phyloP scores from a whole-genome alignment of 2,329 filamentous ascomycete species.

The Arachnomyces sp. region DNA sequence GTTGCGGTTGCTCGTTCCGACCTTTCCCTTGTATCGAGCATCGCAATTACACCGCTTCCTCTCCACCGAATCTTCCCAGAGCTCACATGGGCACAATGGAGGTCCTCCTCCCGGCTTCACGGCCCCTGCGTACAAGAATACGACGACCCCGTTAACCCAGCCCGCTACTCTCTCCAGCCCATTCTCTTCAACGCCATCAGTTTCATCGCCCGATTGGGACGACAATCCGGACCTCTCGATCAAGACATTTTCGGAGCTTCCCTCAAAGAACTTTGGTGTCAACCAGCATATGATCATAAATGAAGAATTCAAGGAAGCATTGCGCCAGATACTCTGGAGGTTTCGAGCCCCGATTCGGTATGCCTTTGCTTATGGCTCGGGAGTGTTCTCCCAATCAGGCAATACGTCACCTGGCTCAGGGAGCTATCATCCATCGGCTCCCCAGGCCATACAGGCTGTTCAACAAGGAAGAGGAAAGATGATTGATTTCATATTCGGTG shows the following conservation, averaged over 20 bases:
- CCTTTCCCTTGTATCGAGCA: conserved; percentile 10
- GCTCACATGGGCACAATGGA: conserved; percentile 8
- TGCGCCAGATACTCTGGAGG: conserved; percentile 81
- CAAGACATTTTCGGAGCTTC: conserved; percentile 66
- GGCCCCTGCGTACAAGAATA: conserved; percentile 13
- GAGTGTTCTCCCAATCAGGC: conserved; percentile 77
- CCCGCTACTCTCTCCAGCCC: conserved; percentile 16
- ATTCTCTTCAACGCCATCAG: conserved; percentile 26
- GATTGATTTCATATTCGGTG: conserved; percentile 97
- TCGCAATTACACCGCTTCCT: conserved; percentile 19
- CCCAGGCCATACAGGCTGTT: conserved; percentile 70
- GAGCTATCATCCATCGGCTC: conserved; percentile 70
- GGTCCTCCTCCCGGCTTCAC: conserved; percentile 12
- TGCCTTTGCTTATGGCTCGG: conserved; percentile 94
- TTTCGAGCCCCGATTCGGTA: conserved; percentile 92
- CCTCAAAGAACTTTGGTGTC: conserved; percentile 74
- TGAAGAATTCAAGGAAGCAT: conserved; percentile 83
- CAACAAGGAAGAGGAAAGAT: conserved; percentile 88
- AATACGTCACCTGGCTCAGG: conserved; percentile 30
- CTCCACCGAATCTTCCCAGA: conserved; percentile 22
- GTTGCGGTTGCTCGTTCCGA: conserved; percentile 14
- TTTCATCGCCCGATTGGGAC: conserved; percentile 58
- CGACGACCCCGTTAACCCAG: conserved; percentile 10
- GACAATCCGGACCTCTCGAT: conserved; percentile 65
- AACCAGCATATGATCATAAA: conserved; percentile 97